Base-by-base conservation (phyloP, 2,329 filamentous ascomycete genomes). In the Venturia carpophila region DNA sequence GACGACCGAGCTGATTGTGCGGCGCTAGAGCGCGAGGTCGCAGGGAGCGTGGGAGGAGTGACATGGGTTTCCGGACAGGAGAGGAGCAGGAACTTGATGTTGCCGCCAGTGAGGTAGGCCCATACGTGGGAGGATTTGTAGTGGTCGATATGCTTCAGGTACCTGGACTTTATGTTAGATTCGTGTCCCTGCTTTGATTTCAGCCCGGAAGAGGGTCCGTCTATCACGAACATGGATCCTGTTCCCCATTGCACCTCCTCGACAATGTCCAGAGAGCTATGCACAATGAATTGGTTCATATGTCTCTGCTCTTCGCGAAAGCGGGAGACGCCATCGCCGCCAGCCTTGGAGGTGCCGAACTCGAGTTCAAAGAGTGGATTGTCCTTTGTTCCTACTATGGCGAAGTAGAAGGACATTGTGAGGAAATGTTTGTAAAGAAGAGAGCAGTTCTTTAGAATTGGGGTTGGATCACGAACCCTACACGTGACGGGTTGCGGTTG, bases 321-420 rank as follows among this genome's bases (percentile, higher is more conserved):
- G 73, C 90, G 89, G 67, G 93, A 85, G 74, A 92, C 83, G 71
- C 94, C 94, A 81, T 97, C 94, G 74, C 93, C 93, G 78, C 93
- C 92, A 71, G 92, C 89, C 77, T 97, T 97, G 49, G 91, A 96
- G 47, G 93, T 97, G 71, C 94, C 94, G 75, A 99, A 99, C 74
- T 96, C 92, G 77, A 95, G 86, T 79, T 96, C 93, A 79, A 97
- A 99, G 70, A 99, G 85, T 42, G 94, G 93, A 74, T 93, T 95
- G 80, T 99, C 94, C 71, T 91, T 90, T 27, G 92, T 95, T 73
- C 92, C 94, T 76, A 99, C 86, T 71, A 99, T 96, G 74, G 90
- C 90, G 79, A 99, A 97, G 81, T 97, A 97, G 83, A 97, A 99
- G 67, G 92, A 97, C 94, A 97, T 97, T 69, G 70, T 81, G 21